These are phyloP conservation scores for Ottelia alismoides DNA, from an alignment of 106 monocot genomes.

Conservation along the genomic window DNA sequence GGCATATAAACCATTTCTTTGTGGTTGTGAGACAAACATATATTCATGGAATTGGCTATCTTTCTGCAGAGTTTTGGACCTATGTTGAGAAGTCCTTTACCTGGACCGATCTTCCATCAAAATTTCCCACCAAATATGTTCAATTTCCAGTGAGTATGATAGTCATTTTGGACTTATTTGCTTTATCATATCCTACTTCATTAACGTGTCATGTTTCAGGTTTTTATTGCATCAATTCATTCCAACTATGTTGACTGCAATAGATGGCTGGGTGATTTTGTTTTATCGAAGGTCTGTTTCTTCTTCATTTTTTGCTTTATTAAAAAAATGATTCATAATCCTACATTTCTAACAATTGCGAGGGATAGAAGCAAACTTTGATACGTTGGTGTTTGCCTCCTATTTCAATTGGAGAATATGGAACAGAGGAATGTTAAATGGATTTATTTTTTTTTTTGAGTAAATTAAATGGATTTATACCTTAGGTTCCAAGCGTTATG, in stretches of 20 bases:
- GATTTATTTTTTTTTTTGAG: too few species aligned
- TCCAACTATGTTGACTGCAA: slow-evolving; percentile 98
- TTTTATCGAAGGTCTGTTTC: slow-evolving; percentile 89
- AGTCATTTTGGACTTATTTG: not conserved
- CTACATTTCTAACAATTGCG: too few species aligned
- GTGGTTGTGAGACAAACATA: not conserved
- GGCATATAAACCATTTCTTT: not conserved
- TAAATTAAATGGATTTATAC: too few species aligned
- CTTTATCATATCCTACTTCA: not conserved
- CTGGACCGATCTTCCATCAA: slow-evolving; percentile 96
- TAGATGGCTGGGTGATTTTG: slow-evolving; percentile 97
- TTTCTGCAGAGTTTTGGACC: slow-evolving; percentile 81
- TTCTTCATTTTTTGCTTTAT: too few species aligned
- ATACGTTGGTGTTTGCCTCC: too few species aligned
- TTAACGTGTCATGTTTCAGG: slow-evolving; percentile 21
- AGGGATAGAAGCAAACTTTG: too few species aligned
- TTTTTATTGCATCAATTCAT: slow-evolving; percentile 79
- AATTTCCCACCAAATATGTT: slow-evolving; percentile 99
- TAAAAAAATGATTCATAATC: too few species aligned
- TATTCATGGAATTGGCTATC: not conserved
- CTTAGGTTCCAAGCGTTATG: too few species aligned
- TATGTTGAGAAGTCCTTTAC: slow-evolving; percentile 99
- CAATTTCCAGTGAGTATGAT: slow-evolving; percentile 82
- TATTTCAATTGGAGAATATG: too few species aligned
- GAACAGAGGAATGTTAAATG: too few species aligned